These are phyloP conservation scores for Dryas alaskensis DNA, from an alignment of 306 rosid species.

Conservation along the genomic window DNA sequence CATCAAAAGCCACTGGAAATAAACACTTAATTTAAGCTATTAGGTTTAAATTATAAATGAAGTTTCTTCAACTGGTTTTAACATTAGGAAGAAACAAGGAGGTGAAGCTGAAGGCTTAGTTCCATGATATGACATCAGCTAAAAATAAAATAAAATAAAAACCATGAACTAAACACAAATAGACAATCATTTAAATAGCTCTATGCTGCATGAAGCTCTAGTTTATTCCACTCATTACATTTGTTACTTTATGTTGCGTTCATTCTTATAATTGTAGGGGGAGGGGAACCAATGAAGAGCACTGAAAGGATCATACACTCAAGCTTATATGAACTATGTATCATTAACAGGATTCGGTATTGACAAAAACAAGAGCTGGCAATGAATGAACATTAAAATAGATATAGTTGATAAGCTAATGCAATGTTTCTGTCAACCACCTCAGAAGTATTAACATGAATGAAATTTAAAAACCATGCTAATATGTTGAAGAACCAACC, in stretches of 20 bases:
- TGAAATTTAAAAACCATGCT: not conserved
- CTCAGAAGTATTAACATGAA: not conserved
- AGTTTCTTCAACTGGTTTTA: not conserved
- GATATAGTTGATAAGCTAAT: not conserved
- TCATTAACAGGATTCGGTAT: not conserved
- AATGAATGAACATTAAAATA: not conserved
- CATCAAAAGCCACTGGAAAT: not conserved
- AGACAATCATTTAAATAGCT: not conserved
- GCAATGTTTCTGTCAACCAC: not conserved
- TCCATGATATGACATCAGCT: no score
- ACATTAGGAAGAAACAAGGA: not conserved
- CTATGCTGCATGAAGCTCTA: not conserved
- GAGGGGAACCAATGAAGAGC: not conserved
- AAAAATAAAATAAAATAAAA: no score
- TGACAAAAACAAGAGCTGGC: not conserved
- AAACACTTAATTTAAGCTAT: not conserved
- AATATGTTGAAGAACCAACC: slow-evolving; percentile 51
- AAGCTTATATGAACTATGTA: not conserved
- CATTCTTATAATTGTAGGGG: not conserved
- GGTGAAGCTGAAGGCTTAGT: no score
- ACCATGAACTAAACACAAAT: no score
- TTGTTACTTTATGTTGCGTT: not conserved
- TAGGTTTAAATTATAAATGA: not conserved
- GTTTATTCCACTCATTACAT: not conserved
- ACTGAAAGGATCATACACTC: not conserved